Conservation (phyloP, 768 basidiomycete species). For the Leccinum rimulosum region DNA sequence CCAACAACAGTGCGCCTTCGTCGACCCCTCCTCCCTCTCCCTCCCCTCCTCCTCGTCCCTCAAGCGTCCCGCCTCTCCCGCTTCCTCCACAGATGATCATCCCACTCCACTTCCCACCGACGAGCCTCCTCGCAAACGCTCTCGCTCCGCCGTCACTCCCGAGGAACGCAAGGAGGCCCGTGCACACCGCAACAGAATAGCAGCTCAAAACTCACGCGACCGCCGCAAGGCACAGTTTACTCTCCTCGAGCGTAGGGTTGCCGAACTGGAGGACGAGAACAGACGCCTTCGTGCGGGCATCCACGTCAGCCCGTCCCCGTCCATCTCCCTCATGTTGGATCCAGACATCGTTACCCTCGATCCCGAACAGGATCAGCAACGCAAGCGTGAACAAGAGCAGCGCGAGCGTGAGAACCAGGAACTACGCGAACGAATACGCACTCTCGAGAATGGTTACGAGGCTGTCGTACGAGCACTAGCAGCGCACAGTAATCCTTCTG, state of each 20-base stretch:
- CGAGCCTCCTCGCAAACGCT: slow-evolving; percentile 70
- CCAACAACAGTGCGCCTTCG: slow-evolving; percentile 26
- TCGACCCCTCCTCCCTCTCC: slow-evolving; percentile 40
- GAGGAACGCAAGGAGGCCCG: slow-evolving; percentile 87
- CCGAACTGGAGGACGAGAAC: slow-evolving; percentile 84
- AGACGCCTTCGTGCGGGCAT: slow-evolving; percentile 61
- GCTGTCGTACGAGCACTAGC: slow-evolving; percentile 74
- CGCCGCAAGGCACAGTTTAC: slow-evolving; percentile 81
- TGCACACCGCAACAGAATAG: slow-evolving; percentile 89
- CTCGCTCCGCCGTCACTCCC: slow-evolving; percentile 57
- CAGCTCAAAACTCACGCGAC: slow-evolving; percentile 91
- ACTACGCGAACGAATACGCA: slow-evolving; percentile 70
- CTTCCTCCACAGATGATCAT: slow-evolving; percentile 16
- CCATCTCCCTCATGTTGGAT: slow-evolving; percentile 13
- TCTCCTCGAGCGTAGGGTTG: slow-evolving; percentile 62
- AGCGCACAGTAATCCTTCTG: slow-evolving; percentile 47
- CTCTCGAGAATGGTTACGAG: slow-evolving; percentile 80
- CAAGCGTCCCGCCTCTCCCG: slow-evolving; percentile 29
- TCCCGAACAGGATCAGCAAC: slow-evolving; percentile 30
- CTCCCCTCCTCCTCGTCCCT: slow-evolving; percentile 36
- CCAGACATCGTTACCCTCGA: slow-evolving; percentile 25
- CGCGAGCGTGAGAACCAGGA: slow-evolving; percentile 71
- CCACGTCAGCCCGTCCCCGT: slow-evolving; percentile 25
- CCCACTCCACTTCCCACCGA: slow-evolving; percentile 14
- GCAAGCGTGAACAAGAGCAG: slow-evolving; percentile 37